These are phyloP conservation scores for Penstemon davidsonii DNA, from an alignment of 257 asterid species.

Conservation along the genomic window DNA sequence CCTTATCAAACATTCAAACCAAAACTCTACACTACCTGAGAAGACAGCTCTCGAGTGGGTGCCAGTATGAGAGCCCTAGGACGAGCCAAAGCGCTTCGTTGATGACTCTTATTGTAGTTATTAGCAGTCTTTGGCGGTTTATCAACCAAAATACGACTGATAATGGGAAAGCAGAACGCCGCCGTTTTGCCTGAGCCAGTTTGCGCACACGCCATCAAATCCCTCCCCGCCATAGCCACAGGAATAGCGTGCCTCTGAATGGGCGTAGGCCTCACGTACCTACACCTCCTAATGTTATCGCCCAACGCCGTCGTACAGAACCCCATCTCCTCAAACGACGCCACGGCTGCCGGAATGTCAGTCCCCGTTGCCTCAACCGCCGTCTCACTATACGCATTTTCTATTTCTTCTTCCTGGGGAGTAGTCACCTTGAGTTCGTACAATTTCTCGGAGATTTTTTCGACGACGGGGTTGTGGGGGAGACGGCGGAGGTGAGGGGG, in stretches of 20 bases:
- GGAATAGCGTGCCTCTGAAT: constrained; percentile 75
- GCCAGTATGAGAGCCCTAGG: constrained; percentile 71
- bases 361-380: constrained; percentile 60
- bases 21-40: constrained; percentile 47
- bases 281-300: constrained; percentile 59
- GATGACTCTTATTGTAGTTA: too few species aligned
- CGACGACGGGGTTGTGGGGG: constrained; percentile 19
- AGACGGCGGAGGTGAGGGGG: constrained; percentile 48
- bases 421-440: constrained; percentile 32
- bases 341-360: constrained; percentile 60
- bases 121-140: neutral
- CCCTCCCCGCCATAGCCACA: constrained; percentile 68
- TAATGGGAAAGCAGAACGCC: constrained; percentile 78
- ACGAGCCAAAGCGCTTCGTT: constrained; percentile 26
- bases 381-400: constrained; percentile 17
- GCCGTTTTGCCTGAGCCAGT: constrained; percentile 91
- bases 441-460: constrained; percentile 29
- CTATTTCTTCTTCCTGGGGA: neutral
- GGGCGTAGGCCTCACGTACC: constrained; percentile 65
- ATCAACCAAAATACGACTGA: constrained; percentile 38
- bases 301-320: constrained; percentile 38
- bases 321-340: constrained; percentile 49
- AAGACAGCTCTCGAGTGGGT: constrained; percentile 78
- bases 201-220: constrained; percentile 85
- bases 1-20: neutral